Evolutionary conservation across 2,329 filamentous ascomycete species (phyloP).

Genomic region (Venturiaceae sp.): DNA sequence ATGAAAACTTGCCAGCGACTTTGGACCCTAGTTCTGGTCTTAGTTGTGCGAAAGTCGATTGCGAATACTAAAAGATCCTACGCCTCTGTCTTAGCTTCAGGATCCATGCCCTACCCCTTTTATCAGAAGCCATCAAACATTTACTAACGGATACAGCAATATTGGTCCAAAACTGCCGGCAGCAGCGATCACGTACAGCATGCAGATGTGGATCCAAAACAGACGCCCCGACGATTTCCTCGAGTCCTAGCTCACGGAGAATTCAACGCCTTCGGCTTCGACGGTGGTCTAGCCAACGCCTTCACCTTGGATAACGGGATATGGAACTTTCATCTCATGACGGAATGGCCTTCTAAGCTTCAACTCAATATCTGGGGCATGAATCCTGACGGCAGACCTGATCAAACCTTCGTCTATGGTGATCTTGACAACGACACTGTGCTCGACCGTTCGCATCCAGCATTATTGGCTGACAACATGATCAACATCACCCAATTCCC

Average conservation of each 20-base stretch:
- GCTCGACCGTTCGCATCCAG: slow-evolving; percentile 52
- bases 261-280: slow-evolving; percentile 56
- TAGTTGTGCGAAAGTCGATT: too few species aligned
- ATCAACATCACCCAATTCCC: slow-evolving; percentile 51
- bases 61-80: too few species aligned
- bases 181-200: slow-evolving; percentile 53
- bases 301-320: slow-evolving; percentile 38
- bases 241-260: slow-evolving; percentile 54
- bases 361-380: slow-evolving; percentile 60
- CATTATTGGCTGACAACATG: slow-evolving; percentile 42
- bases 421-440: slow-evolving; percentile 52
- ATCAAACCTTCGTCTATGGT: slow-evolving; percentile 49
- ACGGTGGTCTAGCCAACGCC: slow-evolving; percentile 45
- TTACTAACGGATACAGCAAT: slow-evolving; percentile 27
- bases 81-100: too few species aligned
- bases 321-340: slow-evolving; percentile 53
- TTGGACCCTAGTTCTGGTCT: too few species aligned
- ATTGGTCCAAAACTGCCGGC: slow-evolving; percentile 49
- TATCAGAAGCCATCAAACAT: too few species aligned
- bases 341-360: slow-evolving; percentile 36
- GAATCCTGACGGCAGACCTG: slow-evolving; percentile 51
- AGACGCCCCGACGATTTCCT: slow-evolving; percentile 42
- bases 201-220: slow-evolving; percentile 37
- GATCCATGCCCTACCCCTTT: too few species aligned
- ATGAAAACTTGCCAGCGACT: too few species aligned